A percentile compares a stretch with the other conserved stretches of the same genome.
These are phyloP conservation scores for Lachancea sp. DNA, from an alignment of 805 yeast species.

Conservation along the genomic window DNA sequence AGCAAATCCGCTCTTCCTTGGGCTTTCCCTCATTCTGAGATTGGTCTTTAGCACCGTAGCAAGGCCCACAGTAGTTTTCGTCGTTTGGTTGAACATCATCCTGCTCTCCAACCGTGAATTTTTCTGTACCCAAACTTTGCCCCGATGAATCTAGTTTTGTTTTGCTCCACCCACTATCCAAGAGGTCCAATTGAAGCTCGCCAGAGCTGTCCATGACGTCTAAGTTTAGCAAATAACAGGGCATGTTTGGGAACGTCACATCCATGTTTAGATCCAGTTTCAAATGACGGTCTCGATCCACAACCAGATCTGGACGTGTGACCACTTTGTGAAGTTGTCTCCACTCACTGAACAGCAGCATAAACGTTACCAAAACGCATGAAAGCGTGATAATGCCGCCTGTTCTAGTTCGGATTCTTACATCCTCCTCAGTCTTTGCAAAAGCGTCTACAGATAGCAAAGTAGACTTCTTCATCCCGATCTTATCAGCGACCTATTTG, in stretches of 20 bases:
- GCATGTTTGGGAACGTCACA: constrained; percentile 73
- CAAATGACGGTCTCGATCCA: constrained; percentile 73
- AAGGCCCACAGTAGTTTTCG: constrained; percentile 67
- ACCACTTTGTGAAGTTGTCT: constrained; percentile 60
- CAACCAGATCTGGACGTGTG: constrained; percentile 77
- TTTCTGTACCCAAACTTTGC: constrained; percentile 36
- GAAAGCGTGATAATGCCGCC: constrained; percentile 85
- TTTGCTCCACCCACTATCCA: constrained; percentile 64
- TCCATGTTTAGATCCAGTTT: constrained; percentile 76
- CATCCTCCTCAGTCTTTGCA: constrained; percentile 91
- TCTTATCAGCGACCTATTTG: neutral
- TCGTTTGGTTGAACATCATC: constrained; percentile 33
- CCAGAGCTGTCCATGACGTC: constrained; percentile 90
- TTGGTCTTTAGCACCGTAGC: constrained; percentile 79
- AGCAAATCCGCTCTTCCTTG: constrained; percentile 49
- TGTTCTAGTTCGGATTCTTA: constrained; percentile 75
- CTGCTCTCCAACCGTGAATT: constrained; percentile 37
- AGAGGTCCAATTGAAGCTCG: constrained; percentile 68
- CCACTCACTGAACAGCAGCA: constrained; percentile 71
- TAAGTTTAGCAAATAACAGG: constrained; percentile 75
- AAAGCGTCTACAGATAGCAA: constrained; percentile 75
- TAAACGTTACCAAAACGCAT: constrained; percentile 53
- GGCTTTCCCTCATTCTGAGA: constrained; percentile 36
- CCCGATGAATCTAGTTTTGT: constrained; percentile 57
- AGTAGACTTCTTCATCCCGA: constrained; percentile 21